Evolutionary conservation across 106 monocot genomes (phyloP).

Genomic region (Dactylorhiza incarnata): DNA sequence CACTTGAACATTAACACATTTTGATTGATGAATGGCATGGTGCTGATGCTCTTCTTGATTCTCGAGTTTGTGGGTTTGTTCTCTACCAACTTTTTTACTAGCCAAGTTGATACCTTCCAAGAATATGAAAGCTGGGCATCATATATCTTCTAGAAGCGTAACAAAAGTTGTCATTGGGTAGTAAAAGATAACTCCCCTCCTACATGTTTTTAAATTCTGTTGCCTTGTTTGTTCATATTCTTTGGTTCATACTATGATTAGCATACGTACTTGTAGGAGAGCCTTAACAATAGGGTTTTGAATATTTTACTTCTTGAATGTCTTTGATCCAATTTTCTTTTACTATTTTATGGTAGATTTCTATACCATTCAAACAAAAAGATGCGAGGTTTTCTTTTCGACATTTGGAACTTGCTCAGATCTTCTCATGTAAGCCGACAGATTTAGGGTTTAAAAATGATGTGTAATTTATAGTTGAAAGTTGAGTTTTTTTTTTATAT

Average conservation of each 20-base stretch:
- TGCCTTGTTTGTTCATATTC: background rate
- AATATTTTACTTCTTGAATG: background rate
- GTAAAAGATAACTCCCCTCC: background rate
- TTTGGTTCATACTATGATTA: background rate
- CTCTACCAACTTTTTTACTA: no score
- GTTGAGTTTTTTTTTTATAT: conserved; percentile 1
- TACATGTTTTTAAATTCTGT: background rate
- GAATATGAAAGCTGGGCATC: background rate
- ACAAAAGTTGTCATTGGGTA: background rate
- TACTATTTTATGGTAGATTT: background rate
- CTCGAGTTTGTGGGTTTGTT: no score
- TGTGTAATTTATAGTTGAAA: background rate
- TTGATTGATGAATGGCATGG: no score
- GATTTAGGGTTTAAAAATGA: background rate
- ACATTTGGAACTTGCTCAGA: background rate
- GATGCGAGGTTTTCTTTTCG: background rate
- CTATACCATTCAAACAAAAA: background rate
- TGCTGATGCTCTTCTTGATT: no score
- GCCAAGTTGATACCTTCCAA: no score
- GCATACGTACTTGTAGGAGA: background rate
- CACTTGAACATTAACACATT: no score
- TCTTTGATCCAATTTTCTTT: background rate
- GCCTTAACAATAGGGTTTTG: background rate
- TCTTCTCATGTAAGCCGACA: background rate
- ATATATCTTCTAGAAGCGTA: background rate